A percentile compares a stretch with the other conserved stretches of the same genome.
Evolutionary conservation across 78 protist species (phyloP).

Genomic region (slime mould (Dictyostelium discoideum)): DNA sequence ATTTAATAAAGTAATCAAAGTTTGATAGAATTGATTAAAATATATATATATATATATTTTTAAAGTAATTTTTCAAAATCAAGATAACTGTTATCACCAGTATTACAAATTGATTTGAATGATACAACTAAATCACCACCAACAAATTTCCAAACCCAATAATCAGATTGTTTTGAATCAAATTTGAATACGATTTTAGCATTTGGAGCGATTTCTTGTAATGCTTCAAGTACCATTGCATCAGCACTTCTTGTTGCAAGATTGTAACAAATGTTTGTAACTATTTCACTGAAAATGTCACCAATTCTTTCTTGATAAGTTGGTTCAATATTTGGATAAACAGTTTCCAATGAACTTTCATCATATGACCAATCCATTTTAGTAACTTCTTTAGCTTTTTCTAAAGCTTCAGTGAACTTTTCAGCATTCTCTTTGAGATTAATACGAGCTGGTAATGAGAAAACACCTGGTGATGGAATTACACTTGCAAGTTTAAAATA

Average conservation of each 20-base stretch:
- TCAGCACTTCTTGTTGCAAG: conserved; percentile 27
- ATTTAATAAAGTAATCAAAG: too few relatives aligned
- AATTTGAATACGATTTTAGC: conserved; percentile 17
- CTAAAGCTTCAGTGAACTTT: conserved; percentile 17
- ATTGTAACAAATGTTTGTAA: conserved; percentile 4
- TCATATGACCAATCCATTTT: conserved; percentile 59
- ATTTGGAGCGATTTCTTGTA: conserved; percentile 23
- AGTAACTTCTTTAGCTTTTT: conserved; percentile 33
- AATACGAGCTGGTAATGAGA: conserved; percentile 44
- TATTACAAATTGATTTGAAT: conserved; percentile 18
- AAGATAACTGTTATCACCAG: not conserved
- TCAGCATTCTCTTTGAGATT: conserved; percentile 21
- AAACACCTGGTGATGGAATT: conserved; percentile 76
- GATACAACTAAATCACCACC: conserved; percentile 15
- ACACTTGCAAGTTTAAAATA: conserved; percentile 25
- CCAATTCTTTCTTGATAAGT: conserved; percentile 44
- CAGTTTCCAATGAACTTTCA: conserved; percentile 17
- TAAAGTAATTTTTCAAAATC: conserved; percentile 37
- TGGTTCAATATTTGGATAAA: conserved; percentile 11
- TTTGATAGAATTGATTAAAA: too few relatives aligned
- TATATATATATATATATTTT: too few relatives aligned
- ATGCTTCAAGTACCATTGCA: conserved; percentile 69
- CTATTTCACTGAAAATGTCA: conserved; percentile 25
- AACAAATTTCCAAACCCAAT: conserved; percentile 30
- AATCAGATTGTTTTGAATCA: conserved; percentile 4